Evolutionary conservation across 2,329 filamentous ascomycete species (phyloP).

Genomic region (Fusarium begoniae): DNA sequence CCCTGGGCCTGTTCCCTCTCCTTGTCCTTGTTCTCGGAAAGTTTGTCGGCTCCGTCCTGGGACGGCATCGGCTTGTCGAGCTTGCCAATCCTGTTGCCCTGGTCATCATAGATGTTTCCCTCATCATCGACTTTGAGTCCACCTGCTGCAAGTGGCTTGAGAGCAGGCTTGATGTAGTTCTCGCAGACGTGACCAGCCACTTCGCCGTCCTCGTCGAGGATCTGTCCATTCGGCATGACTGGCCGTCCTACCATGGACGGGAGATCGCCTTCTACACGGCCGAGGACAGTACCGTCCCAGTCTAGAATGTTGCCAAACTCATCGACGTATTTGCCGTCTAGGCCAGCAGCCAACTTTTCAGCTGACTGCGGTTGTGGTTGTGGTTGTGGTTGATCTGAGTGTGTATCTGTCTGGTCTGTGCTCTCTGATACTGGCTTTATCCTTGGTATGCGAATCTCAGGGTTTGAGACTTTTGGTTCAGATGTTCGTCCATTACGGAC

Average conservation of each 20-base stretch:
- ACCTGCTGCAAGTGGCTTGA: conserved; percentile 61
- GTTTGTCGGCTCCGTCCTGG: conserved; percentile 4
- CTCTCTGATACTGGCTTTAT: conserved; percentile 51
- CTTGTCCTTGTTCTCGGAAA: conserved; percentile 10
- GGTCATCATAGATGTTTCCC: conserved; percentile 66
- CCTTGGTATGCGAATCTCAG: conserved; percentile 51
- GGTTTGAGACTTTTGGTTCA: conserved; percentile 22
- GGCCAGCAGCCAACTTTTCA: conserved; percentile 49
- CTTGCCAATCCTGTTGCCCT: conserved; percentile 69
- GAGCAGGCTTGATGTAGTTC: conserved; percentile 57
- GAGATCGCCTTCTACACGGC: conserved; percentile 62
- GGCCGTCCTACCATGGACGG: conserved; percentile 63
- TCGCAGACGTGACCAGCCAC: conserved; percentile 79
- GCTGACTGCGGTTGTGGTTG: conserved; percentile 32
- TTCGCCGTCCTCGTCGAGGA: conserved; percentile 81
- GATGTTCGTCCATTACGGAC: conserved; percentile 28
- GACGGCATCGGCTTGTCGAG: conserved; percentile 56
- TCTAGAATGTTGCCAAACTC: conserved; percentile 65
- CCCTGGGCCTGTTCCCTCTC: neutral
- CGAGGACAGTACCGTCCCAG: conserved; percentile 60
- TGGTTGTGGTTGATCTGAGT: conserved; percentile 12
- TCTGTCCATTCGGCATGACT: conserved; percentile 57
- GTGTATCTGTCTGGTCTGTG: conserved; percentile 6
- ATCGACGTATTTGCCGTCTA: conserved; percentile 60
- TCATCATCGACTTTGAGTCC: conserved; percentile 65